Evolutionary conservation across 2,329 filamentous ascomycete species (phyloP).

Genomic region (Claviceps purpurea): DNA sequence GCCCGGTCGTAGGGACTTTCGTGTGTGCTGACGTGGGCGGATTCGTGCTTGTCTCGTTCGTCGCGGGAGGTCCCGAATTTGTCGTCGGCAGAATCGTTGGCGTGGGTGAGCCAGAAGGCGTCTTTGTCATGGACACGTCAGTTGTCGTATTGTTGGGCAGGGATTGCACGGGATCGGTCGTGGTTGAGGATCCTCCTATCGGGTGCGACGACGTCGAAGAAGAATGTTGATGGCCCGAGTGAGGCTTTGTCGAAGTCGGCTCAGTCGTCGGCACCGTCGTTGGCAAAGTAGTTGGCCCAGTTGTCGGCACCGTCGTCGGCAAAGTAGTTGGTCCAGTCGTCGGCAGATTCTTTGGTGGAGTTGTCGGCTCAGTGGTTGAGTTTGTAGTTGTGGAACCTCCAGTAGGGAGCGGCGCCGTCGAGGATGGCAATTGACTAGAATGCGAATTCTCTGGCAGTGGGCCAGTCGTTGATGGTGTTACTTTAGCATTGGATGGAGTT

Average conservation of each 20-base stretch:
- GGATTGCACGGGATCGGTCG: not conserved
- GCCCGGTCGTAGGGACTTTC: not conserved
- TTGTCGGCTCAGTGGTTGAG: not conserved
- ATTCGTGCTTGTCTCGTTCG: constrained; percentile 1
- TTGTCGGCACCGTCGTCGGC: not conserved
- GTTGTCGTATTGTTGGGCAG: constrained; percentile 7
- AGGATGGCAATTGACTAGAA: not conserved
- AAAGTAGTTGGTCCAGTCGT: not conserved
- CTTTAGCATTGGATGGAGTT: not conserved
- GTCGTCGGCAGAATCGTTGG: not conserved
- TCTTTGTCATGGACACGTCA: constrained; percentile 5
- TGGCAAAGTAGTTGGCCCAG: not conserved
- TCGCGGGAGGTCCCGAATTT: constrained; percentile 5
- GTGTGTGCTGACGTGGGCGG: not conserved
- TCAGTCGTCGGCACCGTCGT: too few species aligned
- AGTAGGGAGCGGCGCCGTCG: not conserved
- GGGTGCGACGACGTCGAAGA: not conserved
- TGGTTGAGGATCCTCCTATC: not conserved
- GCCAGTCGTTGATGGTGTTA: not conserved
- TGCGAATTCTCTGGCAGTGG: not conserved
- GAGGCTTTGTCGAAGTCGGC: not conserved
- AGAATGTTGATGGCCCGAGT: not conserved
- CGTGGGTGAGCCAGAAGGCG: constrained; percentile 2
- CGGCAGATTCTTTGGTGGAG: not conserved
- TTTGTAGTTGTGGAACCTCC: not conserved